phyloP scores from a whole-genome alignment of 495 filamentous ascomycete species.

The Immersiella caudata region DNA sequence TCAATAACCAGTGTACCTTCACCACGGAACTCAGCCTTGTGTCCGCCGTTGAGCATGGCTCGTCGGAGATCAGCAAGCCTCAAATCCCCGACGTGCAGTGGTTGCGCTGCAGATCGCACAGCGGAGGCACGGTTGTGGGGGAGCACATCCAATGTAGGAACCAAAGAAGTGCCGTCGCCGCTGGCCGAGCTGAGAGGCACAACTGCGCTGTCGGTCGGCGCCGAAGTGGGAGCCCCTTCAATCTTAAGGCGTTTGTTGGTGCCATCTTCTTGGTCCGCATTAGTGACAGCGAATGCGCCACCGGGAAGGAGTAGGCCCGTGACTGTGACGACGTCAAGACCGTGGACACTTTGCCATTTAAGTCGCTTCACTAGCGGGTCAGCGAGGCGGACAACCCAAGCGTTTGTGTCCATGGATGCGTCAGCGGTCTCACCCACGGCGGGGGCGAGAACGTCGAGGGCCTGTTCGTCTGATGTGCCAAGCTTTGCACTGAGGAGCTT shows the following conservation, averaged over 20 bases:
- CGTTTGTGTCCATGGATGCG: slow-evolving; percentile 96
- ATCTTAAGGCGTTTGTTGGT: slow-evolving; percentile 38
- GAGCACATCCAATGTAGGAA: slow-evolving; percentile 76
- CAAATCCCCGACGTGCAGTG: slow-evolving; percentile 92
- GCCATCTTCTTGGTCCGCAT: slow-evolving; percentile 42
- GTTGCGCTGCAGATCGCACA: slow-evolving; percentile 75
- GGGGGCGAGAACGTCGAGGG: slow-evolving; percentile 77
- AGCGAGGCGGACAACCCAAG: slow-evolving; percentile 90
- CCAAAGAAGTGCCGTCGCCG: slow-evolving; percentile 12
- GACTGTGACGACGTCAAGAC: slow-evolving; percentile 84
- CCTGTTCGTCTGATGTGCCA: slow-evolving; percentile 44
- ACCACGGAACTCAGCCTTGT: slow-evolving; percentile 89
- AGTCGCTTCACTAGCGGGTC: slow-evolving; percentile 78
- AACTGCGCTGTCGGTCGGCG: slow-evolving; percentile 14
- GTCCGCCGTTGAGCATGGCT: slow-evolving; percentile 77
- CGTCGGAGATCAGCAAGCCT: slow-evolving; percentile 85
- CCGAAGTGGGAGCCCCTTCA: slow-evolving; percentile 18
- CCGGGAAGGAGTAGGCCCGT: slow-evolving; percentile 63
- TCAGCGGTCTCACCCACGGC: slow-evolving; percentile 69
- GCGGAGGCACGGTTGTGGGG: slow-evolving; percentile 76
- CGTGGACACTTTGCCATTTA: slow-evolving; percentile 92
- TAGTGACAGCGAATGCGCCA: slow-evolving; percentile 57
- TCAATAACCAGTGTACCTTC: slow-evolving; percentile 92
- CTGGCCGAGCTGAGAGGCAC: slow-evolving; percentile 3
- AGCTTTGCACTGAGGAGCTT: slow-evolving; percentile 65